Percentiles rank a stretch among this genome's conserved stretches.
Evolutionary conservation across 1,139 yeast species (phyloP).

Genomic region (Suhomyces yuchorum): DNA sequence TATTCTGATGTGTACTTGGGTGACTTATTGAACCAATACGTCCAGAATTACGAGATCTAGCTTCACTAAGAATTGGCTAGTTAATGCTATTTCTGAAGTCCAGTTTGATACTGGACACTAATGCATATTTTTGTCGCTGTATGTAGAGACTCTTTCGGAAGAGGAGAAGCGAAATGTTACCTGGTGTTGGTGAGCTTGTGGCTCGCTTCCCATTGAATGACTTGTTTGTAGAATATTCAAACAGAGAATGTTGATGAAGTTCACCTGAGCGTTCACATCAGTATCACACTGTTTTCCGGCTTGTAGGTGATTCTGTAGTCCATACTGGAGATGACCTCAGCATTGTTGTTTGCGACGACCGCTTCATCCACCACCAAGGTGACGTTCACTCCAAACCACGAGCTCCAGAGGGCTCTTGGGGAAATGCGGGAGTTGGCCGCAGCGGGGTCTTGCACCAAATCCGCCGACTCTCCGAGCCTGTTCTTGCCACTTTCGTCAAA

Average conservation of each 20-base stretch:
- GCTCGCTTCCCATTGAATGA: background rate
- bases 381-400: conserved; percentile 68
- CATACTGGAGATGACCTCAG: conserved; percentile 54
- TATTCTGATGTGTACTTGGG: conserved; percentile 42
- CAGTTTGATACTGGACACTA: background rate
- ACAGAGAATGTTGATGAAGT: background rate
- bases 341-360: conserved; percentile 43
- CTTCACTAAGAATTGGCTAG: background rate
- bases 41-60: conserved; percentile 16
- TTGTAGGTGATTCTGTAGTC: conserved; percentile 67
- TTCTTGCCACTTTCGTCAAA: conserved; percentile 75
- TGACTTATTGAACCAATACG: conserved; percentile 32
- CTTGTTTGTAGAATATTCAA: background rate
- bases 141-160: background rate
- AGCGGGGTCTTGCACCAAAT: conserved; percentile 29
- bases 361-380: conserved; percentile 61
- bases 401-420: conserved; percentile 54
- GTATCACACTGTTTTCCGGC: conserved; percentile 58
- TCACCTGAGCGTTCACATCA: conserved; percentile 22
- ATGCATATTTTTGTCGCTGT: background rate
- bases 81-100: background rate
- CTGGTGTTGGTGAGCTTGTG: background rate
- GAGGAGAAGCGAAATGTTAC: background rate
- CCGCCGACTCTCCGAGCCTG: conserved; percentile 62
- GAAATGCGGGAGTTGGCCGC: conserved; percentile 18